Evolutionary conservation across 768 basidiomycete species (phyloP).

Genomic region (Cystobasidium onofrii): DNA sequence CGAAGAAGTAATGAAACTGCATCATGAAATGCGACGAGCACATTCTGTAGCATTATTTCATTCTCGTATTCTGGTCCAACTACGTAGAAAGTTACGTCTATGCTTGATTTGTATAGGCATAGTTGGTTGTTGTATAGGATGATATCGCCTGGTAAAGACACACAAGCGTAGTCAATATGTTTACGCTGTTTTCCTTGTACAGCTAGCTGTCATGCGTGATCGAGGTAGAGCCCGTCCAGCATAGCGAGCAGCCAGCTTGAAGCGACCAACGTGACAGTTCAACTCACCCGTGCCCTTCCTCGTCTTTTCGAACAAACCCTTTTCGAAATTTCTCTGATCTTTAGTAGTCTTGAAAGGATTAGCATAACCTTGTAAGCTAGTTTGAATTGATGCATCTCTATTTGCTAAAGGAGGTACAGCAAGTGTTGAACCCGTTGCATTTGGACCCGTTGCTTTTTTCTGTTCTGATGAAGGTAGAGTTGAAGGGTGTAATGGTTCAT

Average conservation of each 20-base stretch:
- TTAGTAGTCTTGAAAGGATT: constrained; percentile 55
- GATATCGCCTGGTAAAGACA: constrained; percentile 67
- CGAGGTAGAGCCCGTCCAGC: no score
- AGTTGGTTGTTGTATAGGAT: constrained; percentile 81
- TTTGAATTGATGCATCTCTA: constrained; percentile 4
- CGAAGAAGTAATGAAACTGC: constrained; percentile 75
- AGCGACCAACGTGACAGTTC: not conserved
- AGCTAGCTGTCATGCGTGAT: no score
- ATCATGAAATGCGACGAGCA: constrained; percentile 74
- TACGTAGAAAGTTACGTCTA: constrained; percentile 92
- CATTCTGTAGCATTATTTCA: constrained; percentile 87
- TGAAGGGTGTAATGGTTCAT: constrained; percentile 57
- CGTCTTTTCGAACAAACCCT: constrained; percentile 89
- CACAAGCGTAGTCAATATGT: no score
- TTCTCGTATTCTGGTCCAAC: constrained; percentile 80
- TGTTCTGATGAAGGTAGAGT: constrained; percentile 45
- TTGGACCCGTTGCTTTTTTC: constrained; percentile 23
- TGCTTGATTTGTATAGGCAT: constrained; percentile 86
- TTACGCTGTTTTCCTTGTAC: no score
- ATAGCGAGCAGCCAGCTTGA: not conserved
- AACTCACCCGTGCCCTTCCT: constrained; percentile 76
- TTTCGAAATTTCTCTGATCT: constrained; percentile 92
- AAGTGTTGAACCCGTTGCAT: constrained; percentile 31
- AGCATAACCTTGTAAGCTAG: constrained; percentile 41
- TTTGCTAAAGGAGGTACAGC: constrained; percentile 40